Conservation (phyloP, 371 early-diverging fungal species). For the Mucor indicus region DNA sequence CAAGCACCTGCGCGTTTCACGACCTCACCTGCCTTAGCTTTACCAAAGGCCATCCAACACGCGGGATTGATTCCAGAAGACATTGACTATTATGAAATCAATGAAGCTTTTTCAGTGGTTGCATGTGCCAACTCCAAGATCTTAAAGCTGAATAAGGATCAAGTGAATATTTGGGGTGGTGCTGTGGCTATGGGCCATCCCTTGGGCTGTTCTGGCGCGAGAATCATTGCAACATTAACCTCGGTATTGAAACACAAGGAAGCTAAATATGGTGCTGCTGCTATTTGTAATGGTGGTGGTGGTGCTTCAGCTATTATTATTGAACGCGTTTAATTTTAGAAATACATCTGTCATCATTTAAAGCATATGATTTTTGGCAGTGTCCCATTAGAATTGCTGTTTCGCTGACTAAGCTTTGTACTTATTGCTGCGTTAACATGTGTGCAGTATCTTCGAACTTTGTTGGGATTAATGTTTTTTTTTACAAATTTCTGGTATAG, state of each 20-base stretch:
- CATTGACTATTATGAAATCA: slow-evolving; percentile 89
- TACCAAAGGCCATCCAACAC: slow-evolving; percentile 86
- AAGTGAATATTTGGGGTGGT: slow-evolving; percentile 86
- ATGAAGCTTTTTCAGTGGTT: slow-evolving; percentile 98
- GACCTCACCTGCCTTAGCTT: slow-evolving; percentile 88
- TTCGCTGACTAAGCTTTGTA: no score
- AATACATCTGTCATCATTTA: neutral
- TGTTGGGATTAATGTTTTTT: no score
- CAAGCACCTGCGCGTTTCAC: slow-evolving; percentile 88
- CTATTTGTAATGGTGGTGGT: slow-evolving; percentile 95
- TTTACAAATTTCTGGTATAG: no score
- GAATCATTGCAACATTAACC: slow-evolving; percentile 86
- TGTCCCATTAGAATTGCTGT: no score
- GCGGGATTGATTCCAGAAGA: slow-evolving; percentile 69
- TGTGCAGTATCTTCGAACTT: no score
- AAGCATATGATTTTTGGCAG: no score
- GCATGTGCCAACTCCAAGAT: slow-evolving; percentile 88
- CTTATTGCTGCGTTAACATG: no score
- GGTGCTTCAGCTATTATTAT: slow-evolving; percentile 90
- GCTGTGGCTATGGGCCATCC: slow-evolving; percentile 98
- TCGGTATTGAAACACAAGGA: slow-evolving; percentile 67
- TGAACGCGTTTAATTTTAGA: slow-evolving; percentile 53
- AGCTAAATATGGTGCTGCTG: slow-evolving; percentile 87
- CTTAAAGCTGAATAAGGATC: slow-evolving; percentile 37
- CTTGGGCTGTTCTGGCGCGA: slow-evolving; percentile 94